phyloP scores from a whole-genome alignment of 202 grass and related monocot species.

The Musa balbisiana region DNA sequence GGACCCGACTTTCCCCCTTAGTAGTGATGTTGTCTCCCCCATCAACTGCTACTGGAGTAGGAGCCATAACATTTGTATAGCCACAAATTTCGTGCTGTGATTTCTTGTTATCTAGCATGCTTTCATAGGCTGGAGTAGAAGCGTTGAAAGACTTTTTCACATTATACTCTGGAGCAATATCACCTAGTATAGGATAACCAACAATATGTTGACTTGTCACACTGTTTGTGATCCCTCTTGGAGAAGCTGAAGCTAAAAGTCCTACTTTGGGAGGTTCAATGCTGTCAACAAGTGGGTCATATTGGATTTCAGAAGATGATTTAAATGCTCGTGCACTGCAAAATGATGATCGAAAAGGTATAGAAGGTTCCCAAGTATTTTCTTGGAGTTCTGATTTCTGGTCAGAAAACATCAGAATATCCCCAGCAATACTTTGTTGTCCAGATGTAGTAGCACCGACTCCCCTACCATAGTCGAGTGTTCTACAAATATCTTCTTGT shows the following conservation, averaged over 20 bases:
- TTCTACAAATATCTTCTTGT: constrained; percentile 19
- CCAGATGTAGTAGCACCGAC: constrained; percentile 16
- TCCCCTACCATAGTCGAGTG: constrained; percentile 23
- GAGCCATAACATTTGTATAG: background rate
- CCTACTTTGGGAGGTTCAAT: constrained; percentile 32
- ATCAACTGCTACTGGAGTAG: constrained; percentile 30
- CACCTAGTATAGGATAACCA: constrained; percentile 24
- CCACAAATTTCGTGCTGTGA: constrained; percentile 28
- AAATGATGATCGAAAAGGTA: constrained; percentile 57
- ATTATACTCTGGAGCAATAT: background rate
- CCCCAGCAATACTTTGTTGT: background rate
- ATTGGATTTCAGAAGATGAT: constrained; percentile 30
- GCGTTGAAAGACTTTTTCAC: constrained; percentile 19
- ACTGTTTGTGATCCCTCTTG: constrained; percentile 15
- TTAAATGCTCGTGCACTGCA: constrained; percentile 24
- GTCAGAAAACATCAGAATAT: constrained; percentile 13
- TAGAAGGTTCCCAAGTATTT: constrained; percentile 52
- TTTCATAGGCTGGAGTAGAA: background rate
- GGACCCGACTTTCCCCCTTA: constrained; percentile 15
- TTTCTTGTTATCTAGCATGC: constrained; percentile 26
- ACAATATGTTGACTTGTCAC: constrained; percentile 32
- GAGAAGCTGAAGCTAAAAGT: constrained; percentile 23
- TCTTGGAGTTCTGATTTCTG: constrained; percentile 33
- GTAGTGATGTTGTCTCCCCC: constrained; percentile 11
- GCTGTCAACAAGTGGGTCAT: constrained; percentile 44